These are phyloP conservation scores for Micromonas pusilla DNA, from an alignment of 139 green algal species.

Conservation along the genomic window DNA sequence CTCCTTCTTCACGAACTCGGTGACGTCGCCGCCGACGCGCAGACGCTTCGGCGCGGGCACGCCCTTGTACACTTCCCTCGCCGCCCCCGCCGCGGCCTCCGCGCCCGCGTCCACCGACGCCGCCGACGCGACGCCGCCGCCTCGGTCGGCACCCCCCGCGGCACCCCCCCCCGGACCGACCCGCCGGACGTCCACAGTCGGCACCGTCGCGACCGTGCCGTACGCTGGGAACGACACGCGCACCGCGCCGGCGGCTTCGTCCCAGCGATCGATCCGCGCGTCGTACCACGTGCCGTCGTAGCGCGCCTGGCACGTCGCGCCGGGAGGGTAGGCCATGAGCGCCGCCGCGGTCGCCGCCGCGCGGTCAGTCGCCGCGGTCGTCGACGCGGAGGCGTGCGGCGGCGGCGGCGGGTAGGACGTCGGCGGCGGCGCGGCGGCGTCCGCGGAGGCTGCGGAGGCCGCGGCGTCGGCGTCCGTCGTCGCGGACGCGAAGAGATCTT, in stretches of 20 bases:
- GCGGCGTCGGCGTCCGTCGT: neutral
- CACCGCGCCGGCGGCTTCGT: neutral
- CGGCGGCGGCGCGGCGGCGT: neutral
- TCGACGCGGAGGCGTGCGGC: too few relatives aligned
- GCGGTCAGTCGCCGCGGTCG: too few relatives aligned
- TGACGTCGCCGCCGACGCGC: neutral
- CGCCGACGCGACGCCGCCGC: slow-evolving; percentile 1
- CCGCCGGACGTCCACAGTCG: neutral
- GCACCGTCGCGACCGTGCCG: neutral
- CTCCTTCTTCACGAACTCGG: slow-evolving; percentile 1
- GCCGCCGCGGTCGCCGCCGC: too few relatives aligned
- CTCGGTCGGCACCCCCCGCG: neutral
- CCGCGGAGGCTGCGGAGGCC: neutral
- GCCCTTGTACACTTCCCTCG: slow-evolving; percentile 23
- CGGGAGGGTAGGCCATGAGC: neutral
- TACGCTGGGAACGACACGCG: neutral
- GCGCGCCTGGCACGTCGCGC: neutral
- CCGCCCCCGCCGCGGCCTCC: neutral
- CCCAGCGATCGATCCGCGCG: neutral
- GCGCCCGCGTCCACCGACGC: neutral
- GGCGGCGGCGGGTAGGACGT: neutral
- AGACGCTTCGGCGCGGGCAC: slow-evolving; percentile 20
- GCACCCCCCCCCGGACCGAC: neutral
- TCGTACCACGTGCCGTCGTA: slow-evolving; percentile 20
- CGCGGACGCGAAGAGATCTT: slow-evolving; percentile 17